Conservation (phyloP, 768 basidiomycete genomes). For the Kwoniella botswanensis region DNA sequence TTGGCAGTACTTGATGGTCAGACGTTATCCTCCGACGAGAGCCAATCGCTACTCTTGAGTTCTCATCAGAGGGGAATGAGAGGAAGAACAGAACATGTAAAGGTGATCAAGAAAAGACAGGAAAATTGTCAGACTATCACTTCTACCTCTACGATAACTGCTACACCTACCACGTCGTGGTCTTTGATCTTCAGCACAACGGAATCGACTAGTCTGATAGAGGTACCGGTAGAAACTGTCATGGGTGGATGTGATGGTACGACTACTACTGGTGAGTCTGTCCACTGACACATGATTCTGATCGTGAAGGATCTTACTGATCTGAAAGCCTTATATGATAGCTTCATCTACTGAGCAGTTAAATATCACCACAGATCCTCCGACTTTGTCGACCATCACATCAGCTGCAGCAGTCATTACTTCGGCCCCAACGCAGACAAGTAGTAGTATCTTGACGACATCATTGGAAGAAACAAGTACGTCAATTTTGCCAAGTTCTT, state of each 20-base stretch:
- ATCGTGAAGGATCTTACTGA: neutral
- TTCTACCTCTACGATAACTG: conserved; percentile 3
- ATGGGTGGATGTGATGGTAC: conserved; percentile 8
- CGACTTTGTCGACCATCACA: neutral
- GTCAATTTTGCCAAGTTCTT: neutral
- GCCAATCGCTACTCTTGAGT: neutral
- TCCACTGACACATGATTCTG: neutral
- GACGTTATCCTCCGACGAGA: neutral
- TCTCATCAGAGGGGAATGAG: neutral
- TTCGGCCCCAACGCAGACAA: neutral
- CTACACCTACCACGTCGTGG: conserved; percentile 14
- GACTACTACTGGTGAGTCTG: neutral
- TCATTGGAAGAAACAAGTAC: neutral
- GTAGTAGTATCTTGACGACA: neutral
- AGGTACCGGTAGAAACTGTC: conserved; percentile 1
- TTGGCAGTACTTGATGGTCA: neutral
- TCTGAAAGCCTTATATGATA: neutral
- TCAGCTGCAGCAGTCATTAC: neutral
- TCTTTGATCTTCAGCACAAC: conserved; percentile 4
- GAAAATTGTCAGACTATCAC: conserved; percentile 10
- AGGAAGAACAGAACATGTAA: neutral
- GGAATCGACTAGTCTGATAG: conserved; percentile 6
- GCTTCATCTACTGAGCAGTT: neutral
- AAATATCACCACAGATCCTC: neutral
- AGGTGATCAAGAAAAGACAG: neutral